Percentiles rank a stretch among this genome's conserved stretches.
These are phyloP conservation scores for Hura crepitans DNA, from an alignment of 441 rosid species.

Conservation along the genomic window DNA sequence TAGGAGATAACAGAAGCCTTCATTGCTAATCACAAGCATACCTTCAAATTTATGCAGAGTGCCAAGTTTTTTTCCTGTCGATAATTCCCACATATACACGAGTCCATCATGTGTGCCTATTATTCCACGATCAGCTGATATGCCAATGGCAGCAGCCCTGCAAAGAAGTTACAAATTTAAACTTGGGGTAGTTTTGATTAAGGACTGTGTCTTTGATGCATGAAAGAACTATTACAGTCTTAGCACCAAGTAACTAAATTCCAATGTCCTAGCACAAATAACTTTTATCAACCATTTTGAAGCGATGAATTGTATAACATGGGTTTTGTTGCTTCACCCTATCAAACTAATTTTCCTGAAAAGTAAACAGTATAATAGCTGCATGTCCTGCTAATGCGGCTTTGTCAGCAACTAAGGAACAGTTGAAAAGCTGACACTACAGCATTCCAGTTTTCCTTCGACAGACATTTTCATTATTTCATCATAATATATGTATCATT, in stretches of 20 bases:
- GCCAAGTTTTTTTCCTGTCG: conserved; percentile 57
- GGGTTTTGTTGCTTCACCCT: conserved; percentile 1
- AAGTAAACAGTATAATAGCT: background rate
- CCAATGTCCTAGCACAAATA: background rate
- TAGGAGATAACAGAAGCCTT: background rate
- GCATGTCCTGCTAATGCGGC: background rate
- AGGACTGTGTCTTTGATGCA: conserved; percentile 10
- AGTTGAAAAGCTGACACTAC: background rate
- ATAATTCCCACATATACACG: conserved; percentile 66
- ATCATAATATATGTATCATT: background rate
- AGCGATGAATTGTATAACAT: background rate
- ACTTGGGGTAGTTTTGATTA: conserved; percentile 5
- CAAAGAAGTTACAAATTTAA: conserved; percentile 21
- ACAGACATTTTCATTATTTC: background rate
- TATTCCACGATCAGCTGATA: conserved; percentile 60
- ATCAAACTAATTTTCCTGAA: background rate
- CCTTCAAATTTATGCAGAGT: conserved; percentile 70
- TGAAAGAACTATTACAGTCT: conserved; percentile 7
- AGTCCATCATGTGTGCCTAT: conserved; percentile 69
- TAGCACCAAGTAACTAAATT: background rate
- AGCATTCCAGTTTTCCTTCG: background rate
- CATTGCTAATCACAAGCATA: conserved; percentile 25
- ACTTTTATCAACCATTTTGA: background rate
- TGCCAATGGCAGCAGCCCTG: conserved; percentile 57
- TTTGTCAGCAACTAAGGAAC: background rate